Percentiles rank a stretch among this genome's conserved stretches.
Conservation (phyloP, 805 yeast species). For the Saccharomycopsis javanensis region DNA sequence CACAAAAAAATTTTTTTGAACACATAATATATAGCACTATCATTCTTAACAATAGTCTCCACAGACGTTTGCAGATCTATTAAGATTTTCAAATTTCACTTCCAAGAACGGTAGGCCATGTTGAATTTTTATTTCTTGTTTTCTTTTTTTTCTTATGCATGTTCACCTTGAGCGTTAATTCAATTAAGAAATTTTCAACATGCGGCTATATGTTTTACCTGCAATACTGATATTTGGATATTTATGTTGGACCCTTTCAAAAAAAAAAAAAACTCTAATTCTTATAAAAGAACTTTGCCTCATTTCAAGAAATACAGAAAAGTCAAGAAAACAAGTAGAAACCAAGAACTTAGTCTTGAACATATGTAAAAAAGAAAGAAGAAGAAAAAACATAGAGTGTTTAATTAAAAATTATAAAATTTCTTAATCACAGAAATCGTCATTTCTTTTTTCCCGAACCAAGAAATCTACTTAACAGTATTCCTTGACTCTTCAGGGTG, state of each 20-base stretch:
- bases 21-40: no score
- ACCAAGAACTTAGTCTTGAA: neutral
- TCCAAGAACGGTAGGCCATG: no score
- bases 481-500: neutral
- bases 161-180: neutral
- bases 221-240: constrained; percentile 1
- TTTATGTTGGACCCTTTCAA: neutral
- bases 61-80: no score
- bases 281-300: neutral
- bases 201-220: neutral
- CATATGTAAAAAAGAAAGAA: no score
- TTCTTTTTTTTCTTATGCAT: no score
- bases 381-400: no score
- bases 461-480: neutral
- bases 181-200: neutral
- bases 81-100: no score
- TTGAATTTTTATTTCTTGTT: no score
- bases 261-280: neutral
- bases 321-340: neutral
- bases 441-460: neutral
- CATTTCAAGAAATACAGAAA: neutral
- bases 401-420: no score
- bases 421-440: no score
- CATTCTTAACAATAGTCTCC: no score
- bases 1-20: no score